These are phyloP conservation scores for Ensete ventricosum DNA, from an alignment of 176 grass and related monocot species.

Conservation along the genomic window DNA sequence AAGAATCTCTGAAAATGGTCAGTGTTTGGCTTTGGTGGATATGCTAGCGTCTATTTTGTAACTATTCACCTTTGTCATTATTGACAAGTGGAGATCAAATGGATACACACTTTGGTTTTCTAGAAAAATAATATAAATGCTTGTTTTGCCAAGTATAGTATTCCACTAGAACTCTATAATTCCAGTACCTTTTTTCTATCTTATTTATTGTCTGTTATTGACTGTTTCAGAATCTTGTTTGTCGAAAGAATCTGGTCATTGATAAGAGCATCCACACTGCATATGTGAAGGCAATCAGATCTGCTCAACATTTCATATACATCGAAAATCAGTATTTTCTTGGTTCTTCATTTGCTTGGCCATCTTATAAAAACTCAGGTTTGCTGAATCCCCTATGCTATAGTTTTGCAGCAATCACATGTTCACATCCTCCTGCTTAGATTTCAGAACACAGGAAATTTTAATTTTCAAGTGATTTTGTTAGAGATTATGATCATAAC, in stretches of 20 bases:
- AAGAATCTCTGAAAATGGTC: slow-evolving; percentile 59
- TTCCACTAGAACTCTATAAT: slow-evolving; percentile 1
- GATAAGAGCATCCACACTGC: slow-evolving; percentile 97
- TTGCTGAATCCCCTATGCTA: background rate
- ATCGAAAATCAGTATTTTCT: slow-evolving; percentile 99
- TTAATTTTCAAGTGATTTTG: background rate
- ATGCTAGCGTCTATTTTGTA: background rate
- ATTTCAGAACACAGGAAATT: background rate
- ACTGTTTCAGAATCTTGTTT: slow-evolving; percentile 71
- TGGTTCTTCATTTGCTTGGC: slow-evolving; percentile 91
- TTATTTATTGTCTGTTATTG: slow-evolving; percentile 13
- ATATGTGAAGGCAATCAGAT: slow-evolving; percentile 92
- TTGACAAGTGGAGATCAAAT: background rate
- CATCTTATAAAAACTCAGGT: slow-evolving; percentile 79
- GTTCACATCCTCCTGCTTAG: background rate
- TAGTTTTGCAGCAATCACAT: background rate
- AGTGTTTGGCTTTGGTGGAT: slow-evolving; percentile 7
- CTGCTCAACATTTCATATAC: slow-evolving; percentile 92
- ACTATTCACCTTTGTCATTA: background rate
- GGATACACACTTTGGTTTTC: background rate
- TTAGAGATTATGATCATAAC: background rate
- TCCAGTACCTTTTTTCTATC: slow-evolving; percentile 1
- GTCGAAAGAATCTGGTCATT: slow-evolving; percentile 67
- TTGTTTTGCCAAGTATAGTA: background rate
- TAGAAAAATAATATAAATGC: background rate